Evolutionary conservation across 208 protist species (phyloP).

Genomic region (Blastocrithidia nonstop): DNA sequence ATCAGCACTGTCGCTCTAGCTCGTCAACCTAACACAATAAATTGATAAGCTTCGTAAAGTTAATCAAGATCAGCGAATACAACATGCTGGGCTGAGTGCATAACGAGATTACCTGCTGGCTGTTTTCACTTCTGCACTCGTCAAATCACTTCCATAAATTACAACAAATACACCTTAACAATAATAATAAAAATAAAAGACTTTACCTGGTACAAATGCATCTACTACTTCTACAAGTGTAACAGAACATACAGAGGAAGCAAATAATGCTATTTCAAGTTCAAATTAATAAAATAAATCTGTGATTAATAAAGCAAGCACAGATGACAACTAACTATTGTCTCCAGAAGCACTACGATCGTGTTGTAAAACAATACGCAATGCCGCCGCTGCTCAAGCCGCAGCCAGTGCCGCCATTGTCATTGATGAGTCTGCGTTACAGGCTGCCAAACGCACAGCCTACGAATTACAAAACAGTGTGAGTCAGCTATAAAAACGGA

Average conservation of each 20-base stretch:
- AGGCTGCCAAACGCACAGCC: slow-evolving; percentile 27
- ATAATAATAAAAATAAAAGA: too few species aligned
- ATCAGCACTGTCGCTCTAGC: slow-evolving; percentile 28
- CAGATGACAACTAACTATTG: too few species aligned
- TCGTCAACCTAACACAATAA: slow-evolving; percentile 17
- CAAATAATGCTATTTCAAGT: too few species aligned
- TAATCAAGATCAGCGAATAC: slow-evolving; percentile 28
- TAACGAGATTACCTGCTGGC: slow-evolving; percentile 36
- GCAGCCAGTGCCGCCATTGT: slow-evolving; percentile 46
- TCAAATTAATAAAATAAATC: too few species aligned
- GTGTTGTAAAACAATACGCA: slow-evolving; percentile 31
- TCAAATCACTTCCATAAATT: too few species aligned
- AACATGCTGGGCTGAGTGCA: slow-evolving; percentile 39
- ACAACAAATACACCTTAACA: too few species aligned
- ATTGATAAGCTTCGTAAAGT: slow-evolving; percentile 33
- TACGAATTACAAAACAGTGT: slow-evolving; percentile 67
- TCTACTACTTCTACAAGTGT: too few species aligned
- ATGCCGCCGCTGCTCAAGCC: slow-evolving; percentile 30
- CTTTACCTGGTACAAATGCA: too few species aligned
- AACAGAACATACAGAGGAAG: too few species aligned
- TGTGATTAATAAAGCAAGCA: too few species aligned
- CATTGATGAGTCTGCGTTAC: slow-evolving; percentile 38
- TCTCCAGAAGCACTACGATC: slow-evolving; percentile 26
- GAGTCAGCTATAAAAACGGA: slow-evolving; percentile 44
- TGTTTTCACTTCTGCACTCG: slow-evolving; percentile 11